phyloP scores from a whole-genome alignment of 2,329 filamentous ascomycete species.

The Cytospora piceicola region DNA sequence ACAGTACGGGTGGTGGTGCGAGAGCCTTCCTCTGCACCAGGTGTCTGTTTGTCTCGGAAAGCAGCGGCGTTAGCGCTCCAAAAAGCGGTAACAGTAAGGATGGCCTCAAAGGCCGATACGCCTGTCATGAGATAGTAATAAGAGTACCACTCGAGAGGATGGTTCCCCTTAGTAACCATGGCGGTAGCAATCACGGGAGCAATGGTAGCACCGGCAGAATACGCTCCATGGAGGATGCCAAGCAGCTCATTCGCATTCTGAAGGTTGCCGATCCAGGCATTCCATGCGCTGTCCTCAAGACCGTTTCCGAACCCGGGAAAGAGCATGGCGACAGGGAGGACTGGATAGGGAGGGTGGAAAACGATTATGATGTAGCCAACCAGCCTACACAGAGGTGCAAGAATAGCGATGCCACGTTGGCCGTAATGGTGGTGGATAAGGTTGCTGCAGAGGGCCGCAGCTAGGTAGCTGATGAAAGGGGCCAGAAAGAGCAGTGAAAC shows the following conservation, averaged over 20 bases:
- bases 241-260: slow-evolving; percentile 72
- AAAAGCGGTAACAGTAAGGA: slow-evolving; percentile 59
- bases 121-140: slow-evolving; percentile 79
- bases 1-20: slow-evolving; percentile 51
- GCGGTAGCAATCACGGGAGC: slow-evolving; percentile 72
- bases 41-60: slow-evolving; percentile 51
- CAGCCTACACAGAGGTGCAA: slow-evolving; percentile 66
- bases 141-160: slow-evolving; percentile 65
- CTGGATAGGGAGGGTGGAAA: slow-evolving; percentile 70
- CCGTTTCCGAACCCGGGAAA: slow-evolving; percentile 74
- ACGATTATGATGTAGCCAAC: slow-evolving; percentile 67
- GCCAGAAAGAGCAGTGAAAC: slow-evolving; percentile 70
- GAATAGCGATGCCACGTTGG: slow-evolving; percentile 71
- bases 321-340: slow-evolving; percentile 66
- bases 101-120: slow-evolving; percentile 59
- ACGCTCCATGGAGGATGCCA: slow-evolving; percentile 72
- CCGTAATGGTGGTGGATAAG: slow-evolving; percentile 66
- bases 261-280: slow-evolving; percentile 71
- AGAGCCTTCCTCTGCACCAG: slow-evolving; percentile 39
- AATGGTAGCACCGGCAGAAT: slow-evolving; percentile 72
- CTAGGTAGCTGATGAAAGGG: slow-evolving; percentile 67
- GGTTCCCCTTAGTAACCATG: slow-evolving; percentile 65
- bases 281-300: slow-evolving; percentile 63
- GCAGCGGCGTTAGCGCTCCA: slow-evolving; percentile 62
- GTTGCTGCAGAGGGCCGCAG: slow-evolving; percentile 68